These are phyloP conservation scores for Sporothrix globosa DNA, from an alignment of 2,329 filamentous ascomycete species.

Conservation along the genomic window DNA sequence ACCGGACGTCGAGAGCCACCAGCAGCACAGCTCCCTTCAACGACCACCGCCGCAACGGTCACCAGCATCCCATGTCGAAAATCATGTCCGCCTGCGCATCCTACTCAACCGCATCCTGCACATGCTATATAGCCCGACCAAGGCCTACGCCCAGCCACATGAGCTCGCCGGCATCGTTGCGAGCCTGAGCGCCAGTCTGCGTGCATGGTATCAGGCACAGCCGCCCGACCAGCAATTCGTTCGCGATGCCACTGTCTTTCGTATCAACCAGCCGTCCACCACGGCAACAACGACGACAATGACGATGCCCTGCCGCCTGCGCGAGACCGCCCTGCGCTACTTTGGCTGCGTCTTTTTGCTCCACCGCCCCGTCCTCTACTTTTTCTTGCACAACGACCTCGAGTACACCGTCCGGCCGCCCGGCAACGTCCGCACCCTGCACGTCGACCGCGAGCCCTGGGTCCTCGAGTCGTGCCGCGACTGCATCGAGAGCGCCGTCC, in stretches of 20 bases:
- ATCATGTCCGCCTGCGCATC: constrained; percentile 11
- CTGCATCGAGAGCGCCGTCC: constrained; percentile 17
- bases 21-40: background rate
- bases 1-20: background rate
- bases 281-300: too few species aligned
- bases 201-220: background rate
- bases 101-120: constrained; percentile 6
- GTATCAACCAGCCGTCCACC: background rate
- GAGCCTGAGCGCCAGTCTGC: background rate
- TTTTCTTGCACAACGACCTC: constrained; percentile 1
- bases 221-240: constrained; percentile 8
- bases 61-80: background rate
- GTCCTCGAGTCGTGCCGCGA: constrained; percentile 14
- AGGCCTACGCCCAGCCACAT: constrained; percentile 3
- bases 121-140: background rate
- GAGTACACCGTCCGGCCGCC: background rate
- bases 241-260: constrained; percentile 10
- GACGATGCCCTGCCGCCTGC: background rate
- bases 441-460: constrained; percentile 15
- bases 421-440: background rate
- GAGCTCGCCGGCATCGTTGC: constrained; percentile 9
- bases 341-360: constrained; percentile 19
- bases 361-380: constrained; percentile 15
- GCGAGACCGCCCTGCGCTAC: constrained; percentile 8
- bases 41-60: background rate